Percentiles rank a stretch among this genome's conserved stretches.
Conservation (phyloP, 2,329 filamentous ascomycete genomes). For the Microascus cirrosus region DNA sequence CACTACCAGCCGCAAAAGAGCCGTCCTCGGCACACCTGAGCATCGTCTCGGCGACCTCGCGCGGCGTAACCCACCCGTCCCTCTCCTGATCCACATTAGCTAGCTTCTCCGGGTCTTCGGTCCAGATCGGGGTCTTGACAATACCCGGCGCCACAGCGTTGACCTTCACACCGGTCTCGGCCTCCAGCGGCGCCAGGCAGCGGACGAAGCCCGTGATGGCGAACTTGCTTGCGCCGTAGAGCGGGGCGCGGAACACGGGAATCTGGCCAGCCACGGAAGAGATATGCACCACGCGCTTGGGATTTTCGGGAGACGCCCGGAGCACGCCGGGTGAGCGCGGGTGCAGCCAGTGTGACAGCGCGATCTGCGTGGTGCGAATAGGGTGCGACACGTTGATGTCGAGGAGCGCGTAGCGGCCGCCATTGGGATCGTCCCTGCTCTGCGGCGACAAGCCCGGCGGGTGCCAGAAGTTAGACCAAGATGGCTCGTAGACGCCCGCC, state of each 20-base stretch:
- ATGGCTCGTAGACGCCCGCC: slow-evolving; percentile 34
- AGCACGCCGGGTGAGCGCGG: slow-evolving; percentile 7
- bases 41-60: slow-evolving; percentile 32
- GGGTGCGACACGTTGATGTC: slow-evolving; percentile 31
- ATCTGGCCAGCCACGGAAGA: slow-evolving; percentile 23
- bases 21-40: slow-evolving; percentile 22
- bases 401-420: slow-evolving; percentile 20
- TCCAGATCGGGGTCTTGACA: slow-evolving; percentile 33
- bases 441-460: slow-evolving; percentile 21
- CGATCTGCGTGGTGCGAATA: slow-evolving; percentile 26
- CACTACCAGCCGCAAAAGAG: slow-evolving; percentile 17
- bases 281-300: slow-evolving; percentile 25
- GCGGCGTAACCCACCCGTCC: slow-evolving; percentile 28
- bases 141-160: slow-evolving; percentile 31
- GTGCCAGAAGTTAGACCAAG: slow-evolving; percentile 28
- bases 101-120: slow-evolving; percentile 30
- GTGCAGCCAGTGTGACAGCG: slow-evolving; percentile 24
- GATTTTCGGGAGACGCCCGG: slow-evolving; percentile 3
- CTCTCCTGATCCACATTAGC: slow-evolving; percentile 18
- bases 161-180: slow-evolving; percentile 21
- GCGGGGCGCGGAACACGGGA: slow-evolving; percentile 19
- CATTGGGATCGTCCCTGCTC: slow-evolving; percentile 17
- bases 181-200: slow-evolving; percentile 23
- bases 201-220: slow-evolving; percentile 27
- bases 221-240: slow-evolving; percentile 27